Evolutionary conservation across 2,329 filamentous ascomycete species (phyloP).

Genomic region (Penicillium nordicum): DNA sequence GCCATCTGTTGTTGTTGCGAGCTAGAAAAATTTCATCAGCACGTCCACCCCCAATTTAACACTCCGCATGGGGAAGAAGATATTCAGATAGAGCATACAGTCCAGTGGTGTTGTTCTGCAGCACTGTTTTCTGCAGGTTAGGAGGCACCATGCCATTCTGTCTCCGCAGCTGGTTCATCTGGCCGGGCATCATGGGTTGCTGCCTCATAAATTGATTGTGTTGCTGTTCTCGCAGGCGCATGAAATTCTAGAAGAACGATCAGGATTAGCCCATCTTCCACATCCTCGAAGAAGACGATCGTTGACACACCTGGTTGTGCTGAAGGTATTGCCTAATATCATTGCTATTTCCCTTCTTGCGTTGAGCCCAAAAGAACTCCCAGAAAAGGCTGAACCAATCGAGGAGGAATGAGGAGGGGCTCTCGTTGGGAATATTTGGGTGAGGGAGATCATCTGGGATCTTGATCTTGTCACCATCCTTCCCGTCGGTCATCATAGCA

Average conservation of each 20-base stretch:
- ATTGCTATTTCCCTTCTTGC: constrained; percentile 61
- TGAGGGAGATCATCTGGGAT: constrained; percentile 74
- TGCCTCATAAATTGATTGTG: constrained; percentile 74
- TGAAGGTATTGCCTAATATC: constrained; percentile 72
- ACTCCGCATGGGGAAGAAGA: not conserved
- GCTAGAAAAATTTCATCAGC: constrained; percentile 41
- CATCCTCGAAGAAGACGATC: not conserved
- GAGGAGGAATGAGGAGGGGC: constrained; percentile 76
- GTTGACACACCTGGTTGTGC: constrained; percentile 68
- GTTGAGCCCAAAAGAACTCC: constrained; percentile 87
- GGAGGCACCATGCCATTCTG: constrained; percentile 37
- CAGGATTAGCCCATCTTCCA: constrained; percentile 14
- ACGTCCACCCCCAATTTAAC: constrained; percentile 7
- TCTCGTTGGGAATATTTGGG: constrained; percentile 54
- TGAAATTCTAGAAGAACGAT: constrained; percentile 51
- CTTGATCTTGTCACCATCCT: constrained; percentile 71
- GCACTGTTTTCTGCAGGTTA: constrained; percentile 66
- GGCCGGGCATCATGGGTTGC: constrained; percentile 58
- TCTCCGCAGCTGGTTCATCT: constrained; percentile 55
- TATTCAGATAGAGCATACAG: constrained; percentile 33
- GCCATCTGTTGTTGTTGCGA: constrained; percentile 62
- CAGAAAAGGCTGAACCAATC: constrained; percentile 98
- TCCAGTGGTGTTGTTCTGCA: constrained; percentile 63
- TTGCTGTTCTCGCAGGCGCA: constrained; percentile 69
- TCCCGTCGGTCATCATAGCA: constrained; percentile 76